Conservation (phyloP, 495 filamentous ascomycete genomes). For the Annulohypoxylon maeteangense region DNA sequence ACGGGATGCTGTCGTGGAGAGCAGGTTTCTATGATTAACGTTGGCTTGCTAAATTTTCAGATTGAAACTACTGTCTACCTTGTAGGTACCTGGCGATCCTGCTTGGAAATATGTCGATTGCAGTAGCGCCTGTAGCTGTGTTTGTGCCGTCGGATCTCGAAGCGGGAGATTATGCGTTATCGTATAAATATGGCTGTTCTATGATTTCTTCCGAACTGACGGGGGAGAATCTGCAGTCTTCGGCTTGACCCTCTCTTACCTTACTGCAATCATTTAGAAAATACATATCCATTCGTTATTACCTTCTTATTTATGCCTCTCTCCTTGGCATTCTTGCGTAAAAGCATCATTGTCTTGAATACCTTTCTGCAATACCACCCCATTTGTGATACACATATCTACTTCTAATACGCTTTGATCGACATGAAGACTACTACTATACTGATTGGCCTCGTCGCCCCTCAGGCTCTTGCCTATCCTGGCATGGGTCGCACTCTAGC, state of each 20-base stretch:
- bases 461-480: constrained; percentile 39
- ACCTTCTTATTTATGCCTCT: neutral
- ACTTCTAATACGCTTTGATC: neutral
- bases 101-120: neutral
- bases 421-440: constrained; percentile 30
- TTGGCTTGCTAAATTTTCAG: neutral
- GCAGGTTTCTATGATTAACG: neutral
- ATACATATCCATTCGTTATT: constrained; percentile 12
- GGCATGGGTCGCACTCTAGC: constrained; percentile 42
- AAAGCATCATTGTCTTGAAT: neutral
- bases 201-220: constrained; percentile 1
- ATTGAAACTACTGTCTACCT: no score
- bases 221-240: constrained; percentile 9
- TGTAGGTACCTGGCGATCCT: constrained; percentile 1
- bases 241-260: neutral
- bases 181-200: constrained; percentile 10
- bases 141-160: neutral
- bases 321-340: neutral
- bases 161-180: neutral
- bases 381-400: constrained; percentile 11
- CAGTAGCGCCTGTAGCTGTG: neutral
- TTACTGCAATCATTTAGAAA: constrained; percentile 11
- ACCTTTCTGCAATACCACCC: neutral
- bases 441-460: constrained; percentile 16
- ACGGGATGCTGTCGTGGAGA: constrained; percentile 1